Percentiles rank a stretch among this genome's conserved stretches.
Conservation (phyloP, 2,329 filamentous ascomycete species). For the Penicillium concentricum region DNA sequence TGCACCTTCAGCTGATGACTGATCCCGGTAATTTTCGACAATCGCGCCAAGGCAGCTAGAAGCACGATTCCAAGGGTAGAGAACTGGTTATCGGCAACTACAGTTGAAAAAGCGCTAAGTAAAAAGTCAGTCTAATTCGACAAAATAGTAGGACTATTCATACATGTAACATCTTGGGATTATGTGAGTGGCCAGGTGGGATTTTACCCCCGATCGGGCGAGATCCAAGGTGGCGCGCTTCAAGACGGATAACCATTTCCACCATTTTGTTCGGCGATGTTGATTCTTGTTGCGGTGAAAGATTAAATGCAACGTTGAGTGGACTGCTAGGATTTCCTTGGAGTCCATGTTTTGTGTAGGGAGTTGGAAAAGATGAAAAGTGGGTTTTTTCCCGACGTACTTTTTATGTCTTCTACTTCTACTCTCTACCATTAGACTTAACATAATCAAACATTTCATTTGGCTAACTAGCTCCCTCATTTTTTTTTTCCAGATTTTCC, state of each 20-base stretch:
- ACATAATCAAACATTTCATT: background rate
- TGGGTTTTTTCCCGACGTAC: background rate
- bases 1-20: constrained; percentile 24
- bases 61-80: constrained; percentile 69
- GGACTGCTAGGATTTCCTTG: constrained; percentile 28
- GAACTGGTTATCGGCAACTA: constrained; percentile 71
- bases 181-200: constrained; percentile 32
- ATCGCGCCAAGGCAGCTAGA: constrained; percentile 61
- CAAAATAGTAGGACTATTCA: constrained; percentile 11
- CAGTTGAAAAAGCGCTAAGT: constrained; percentile 59
- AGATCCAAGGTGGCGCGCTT: constrained; percentile 65
- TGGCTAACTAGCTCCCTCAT: background rate
- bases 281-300: constrained; percentile 89
- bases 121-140: constrained; percentile 3
- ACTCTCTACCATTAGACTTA: too few species aligned
- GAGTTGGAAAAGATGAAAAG: background rate
- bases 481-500: background rate
- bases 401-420: background rate
- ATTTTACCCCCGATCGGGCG: constrained; percentile 34
- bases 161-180: constrained; percentile 46
- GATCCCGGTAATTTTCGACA: constrained; percentile 48
- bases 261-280: constrained; percentile 80
- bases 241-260: constrained; percentile 69
- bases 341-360: constrained; percentile 25
- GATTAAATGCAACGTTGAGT: constrained; percentile 63